These are phyloP conservation scores for Saccharomyces hybrid DNA, from an alignment of 1,139 yeast species.

Conservation along the genomic window DNA sequence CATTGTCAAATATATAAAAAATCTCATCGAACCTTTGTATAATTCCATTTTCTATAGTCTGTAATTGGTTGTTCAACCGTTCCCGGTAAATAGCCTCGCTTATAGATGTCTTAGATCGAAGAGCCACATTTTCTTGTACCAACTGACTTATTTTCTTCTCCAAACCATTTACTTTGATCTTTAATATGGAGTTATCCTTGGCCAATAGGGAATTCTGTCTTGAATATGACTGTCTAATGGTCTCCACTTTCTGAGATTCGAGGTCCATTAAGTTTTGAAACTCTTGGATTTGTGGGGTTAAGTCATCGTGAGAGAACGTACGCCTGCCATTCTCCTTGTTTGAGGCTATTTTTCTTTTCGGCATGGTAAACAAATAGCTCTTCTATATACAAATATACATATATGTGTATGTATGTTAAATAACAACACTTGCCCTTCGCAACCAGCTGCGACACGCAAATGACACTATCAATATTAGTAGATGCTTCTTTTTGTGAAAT, in stretches of 20 bases:
- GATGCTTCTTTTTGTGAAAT: neutral
- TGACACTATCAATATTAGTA: neutral
- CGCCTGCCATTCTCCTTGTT: neutral
- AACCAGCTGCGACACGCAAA: neutral
- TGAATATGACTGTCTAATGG: constrained; percentile 14
- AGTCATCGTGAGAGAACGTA: neutral
- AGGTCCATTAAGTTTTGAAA: constrained; percentile 21
- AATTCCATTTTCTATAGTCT: constrained; percentile 37
- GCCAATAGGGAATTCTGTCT: constrained; percentile 48
- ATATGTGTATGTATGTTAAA: neutral
- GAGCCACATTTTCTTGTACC: constrained; percentile 40
- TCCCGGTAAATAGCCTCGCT: constrained; percentile 30
- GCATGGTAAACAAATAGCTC: neutral
- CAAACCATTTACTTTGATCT: constrained; percentile 43
- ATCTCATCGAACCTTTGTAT: constrained; percentile 41
- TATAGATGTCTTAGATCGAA: constrained; percentile 34
- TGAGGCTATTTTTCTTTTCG: neutral
- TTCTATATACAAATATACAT: neutral
- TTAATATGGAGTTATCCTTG: constrained; percentile 45
- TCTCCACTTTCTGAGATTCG: constrained; percentile 16
- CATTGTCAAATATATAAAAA: constrained; percentile 35
- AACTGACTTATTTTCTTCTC: constrained; percentile 43
- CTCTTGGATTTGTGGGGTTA: constrained; percentile 20
- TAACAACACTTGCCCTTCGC: neutral
- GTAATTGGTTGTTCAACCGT: constrained; percentile 33